phyloP scores from a whole-genome alignment of 306 rosid genomes.

The Prunus dulcis region DNA sequence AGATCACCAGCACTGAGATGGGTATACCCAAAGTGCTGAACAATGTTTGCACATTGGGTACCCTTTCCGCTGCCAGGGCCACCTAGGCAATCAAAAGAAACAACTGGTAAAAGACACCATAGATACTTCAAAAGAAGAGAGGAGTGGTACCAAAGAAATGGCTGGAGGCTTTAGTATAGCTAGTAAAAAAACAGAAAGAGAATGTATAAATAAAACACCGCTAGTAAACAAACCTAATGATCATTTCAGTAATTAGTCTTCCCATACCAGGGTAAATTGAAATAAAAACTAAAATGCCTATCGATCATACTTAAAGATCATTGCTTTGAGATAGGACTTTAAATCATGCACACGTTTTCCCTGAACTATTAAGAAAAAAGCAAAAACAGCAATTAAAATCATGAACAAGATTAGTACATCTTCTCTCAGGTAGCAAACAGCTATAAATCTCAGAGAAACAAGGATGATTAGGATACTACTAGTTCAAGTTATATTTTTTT shows the following conservation, averaged over 20 bases:
- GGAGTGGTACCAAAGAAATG: not conserved
- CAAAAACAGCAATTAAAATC: not conserved
- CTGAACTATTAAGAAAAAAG: not conserved
- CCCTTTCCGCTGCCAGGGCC: slow-evolving; percentile 99
- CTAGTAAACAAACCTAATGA: not conserved
- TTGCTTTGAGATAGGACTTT: not conserved
- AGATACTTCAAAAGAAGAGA: not conserved
- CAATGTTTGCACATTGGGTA: slow-evolving; percentile 88
- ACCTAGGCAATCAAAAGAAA: slow-evolving; percentile 47
- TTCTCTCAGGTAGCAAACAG: slow-evolving; percentile 8
- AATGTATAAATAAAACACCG: not conserved
- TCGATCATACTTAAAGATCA: not conserved
- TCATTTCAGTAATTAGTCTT: not conserved
- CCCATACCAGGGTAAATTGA: not conserved
- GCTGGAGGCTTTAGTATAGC: not conserved
- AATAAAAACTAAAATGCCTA: not conserved
- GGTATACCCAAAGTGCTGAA: slow-evolving; percentile 65
- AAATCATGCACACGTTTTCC: not conserved
- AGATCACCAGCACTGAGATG: slow-evolving; percentile 99
- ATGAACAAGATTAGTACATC: not conserved
- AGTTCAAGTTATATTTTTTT: slow-evolving; percentile 2
- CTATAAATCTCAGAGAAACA: slow-evolving; percentile 1
- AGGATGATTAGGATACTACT: slow-evolving; percentile 5
- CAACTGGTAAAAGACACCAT: slow-evolving; percentile 29
- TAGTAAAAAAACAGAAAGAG: not conserved